These are phyloP conservation scores for Penicillium steckii DNA, from an alignment of 495 filamentous ascomycete species.

Conservation along the genomic window DNA sequence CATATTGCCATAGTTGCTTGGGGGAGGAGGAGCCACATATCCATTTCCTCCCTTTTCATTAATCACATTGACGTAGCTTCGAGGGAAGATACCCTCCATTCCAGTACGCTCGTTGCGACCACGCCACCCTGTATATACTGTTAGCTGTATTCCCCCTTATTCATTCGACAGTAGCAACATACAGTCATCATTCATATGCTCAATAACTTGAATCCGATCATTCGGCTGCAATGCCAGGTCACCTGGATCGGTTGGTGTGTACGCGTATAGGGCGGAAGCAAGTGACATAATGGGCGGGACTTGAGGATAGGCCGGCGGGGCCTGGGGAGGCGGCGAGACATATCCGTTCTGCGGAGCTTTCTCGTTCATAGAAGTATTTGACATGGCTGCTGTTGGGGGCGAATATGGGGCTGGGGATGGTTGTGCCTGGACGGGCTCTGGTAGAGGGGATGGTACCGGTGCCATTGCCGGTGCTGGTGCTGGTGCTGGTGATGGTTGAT, in stretches of 20 bases:
- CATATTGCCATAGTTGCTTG: constrained; percentile 53
- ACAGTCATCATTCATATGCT: constrained; percentile 97
- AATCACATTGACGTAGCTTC: constrained; percentile 73
- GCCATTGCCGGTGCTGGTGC: constrained; percentile 18
- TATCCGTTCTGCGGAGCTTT: constrained; percentile 55
- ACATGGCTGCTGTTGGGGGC: constrained; percentile 43
- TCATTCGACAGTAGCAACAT: constrained; percentile 16
- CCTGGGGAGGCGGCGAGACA: constrained; percentile 43
- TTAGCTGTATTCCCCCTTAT: constrained; percentile 18
- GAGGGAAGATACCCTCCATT: constrained; percentile 86
- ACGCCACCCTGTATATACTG: constrained; percentile 60
- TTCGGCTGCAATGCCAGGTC: constrained; percentile 75
- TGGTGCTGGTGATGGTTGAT: neutral
- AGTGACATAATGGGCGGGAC: constrained; percentile 60
- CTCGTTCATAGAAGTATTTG: constrained; percentile 50
- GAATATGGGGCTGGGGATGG: constrained; percentile 38
- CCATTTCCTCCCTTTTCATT: constrained; percentile 37
- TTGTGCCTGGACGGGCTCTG: constrained; percentile 35
- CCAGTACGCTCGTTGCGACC: constrained; percentile 79
- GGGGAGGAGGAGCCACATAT: constrained; percentile 30
- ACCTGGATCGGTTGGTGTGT: constrained; percentile 71
- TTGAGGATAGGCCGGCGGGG: constrained; percentile 53
- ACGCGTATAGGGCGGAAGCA: constrained; percentile 82
- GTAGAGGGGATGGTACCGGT: constrained; percentile 18
- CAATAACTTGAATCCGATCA: constrained; percentile 73